phyloP scores from a whole-genome alignment of 306 rosid species.

The Fragaria iinumae region DNA sequence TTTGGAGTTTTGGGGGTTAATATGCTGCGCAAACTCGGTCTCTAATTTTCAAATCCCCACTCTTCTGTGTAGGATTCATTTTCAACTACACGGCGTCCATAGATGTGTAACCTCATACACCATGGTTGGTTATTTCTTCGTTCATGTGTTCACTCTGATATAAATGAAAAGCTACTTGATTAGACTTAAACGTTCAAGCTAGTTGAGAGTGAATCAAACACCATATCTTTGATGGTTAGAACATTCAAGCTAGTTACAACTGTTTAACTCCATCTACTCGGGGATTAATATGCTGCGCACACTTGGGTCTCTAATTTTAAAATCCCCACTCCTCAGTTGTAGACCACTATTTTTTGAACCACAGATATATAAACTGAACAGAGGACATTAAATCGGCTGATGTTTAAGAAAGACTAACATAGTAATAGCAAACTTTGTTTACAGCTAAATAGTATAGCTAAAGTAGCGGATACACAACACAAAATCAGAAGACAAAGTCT shows the following conservation, averaged over 20 bases:
- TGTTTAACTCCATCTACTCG: background rate
- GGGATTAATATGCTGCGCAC: background rate
- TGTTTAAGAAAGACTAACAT: slow-evolving; percentile 20
- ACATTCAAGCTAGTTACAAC: background rate
- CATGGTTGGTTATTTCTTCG: no score
- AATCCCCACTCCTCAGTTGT: background rate
- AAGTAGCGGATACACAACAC: slow-evolving; percentile 49
- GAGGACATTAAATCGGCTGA: slow-evolving; percentile 19
- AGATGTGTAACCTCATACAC: no score
- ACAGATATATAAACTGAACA: slow-evolving; percentile 22
- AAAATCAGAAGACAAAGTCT: slow-evolving; percentile 33
- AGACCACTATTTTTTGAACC: background rate
- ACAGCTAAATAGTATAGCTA: slow-evolving; percentile 60
- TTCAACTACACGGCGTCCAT: background rate
- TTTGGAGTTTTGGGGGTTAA: background rate
- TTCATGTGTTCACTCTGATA: no score
- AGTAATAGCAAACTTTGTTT: slow-evolving; percentile 27
- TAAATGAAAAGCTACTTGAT: no score
- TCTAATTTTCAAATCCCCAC: background rate
- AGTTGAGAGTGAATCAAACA: no score
- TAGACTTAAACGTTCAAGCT: no score
- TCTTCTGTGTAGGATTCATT: background rate
- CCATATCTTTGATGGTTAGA: no score
- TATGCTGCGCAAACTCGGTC: background rate
- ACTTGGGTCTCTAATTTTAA: background rate